Evolutionary conservation across 192 early-diverging fungal genomes (phyloP), one percentile per base, ranked within the genome.

Genomic region (Linderina pennispora): DNA sequence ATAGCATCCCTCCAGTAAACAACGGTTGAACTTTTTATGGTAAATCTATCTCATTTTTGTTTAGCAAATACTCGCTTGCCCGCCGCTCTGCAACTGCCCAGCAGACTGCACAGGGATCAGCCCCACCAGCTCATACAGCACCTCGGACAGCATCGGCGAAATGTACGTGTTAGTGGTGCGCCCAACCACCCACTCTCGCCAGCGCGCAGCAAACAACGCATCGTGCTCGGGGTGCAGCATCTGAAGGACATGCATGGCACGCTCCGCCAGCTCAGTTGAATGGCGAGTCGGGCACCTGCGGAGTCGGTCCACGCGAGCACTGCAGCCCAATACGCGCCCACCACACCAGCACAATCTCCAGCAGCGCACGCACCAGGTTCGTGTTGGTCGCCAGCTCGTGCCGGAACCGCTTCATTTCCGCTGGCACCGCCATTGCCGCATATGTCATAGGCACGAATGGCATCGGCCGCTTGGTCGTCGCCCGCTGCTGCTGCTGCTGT

Each of bases 181-280:
- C 24, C 62, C 65, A 17, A 69, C 59, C 8, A 58, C 50, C 65
- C 65, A 69, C 16, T 53, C 54, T 18, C 40, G 14, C 65, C 65
- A 69, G 25, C 43, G 38, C 31, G 21, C 23, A 14, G 58, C 58
- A 62, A 71, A 71, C 28, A 50, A 23, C 16, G 62, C 38, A 31
- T 64, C 68, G 40, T 71, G 55, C 14, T 56, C 68, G 0, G 62
- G 61, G 23, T 71, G 68, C 38, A 71, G 35, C 19, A 58, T 45
- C 52, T 71, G 68, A 35, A 71, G 45, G 18, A 71, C 58, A 32
- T 59, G 56, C 37, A 71, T 49, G 2, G 68, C 68, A 4, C 68
- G 55, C 48, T 71, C 68, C 7, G 68, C 68, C 34, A 71, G 48
- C 15, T 71, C 68, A n/a, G 40, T 37, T 43, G 40, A 65, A 25